Base-by-base conservation (phyloP, 257 asterid genomes). In the Knoxia roxburghii region DNA sequence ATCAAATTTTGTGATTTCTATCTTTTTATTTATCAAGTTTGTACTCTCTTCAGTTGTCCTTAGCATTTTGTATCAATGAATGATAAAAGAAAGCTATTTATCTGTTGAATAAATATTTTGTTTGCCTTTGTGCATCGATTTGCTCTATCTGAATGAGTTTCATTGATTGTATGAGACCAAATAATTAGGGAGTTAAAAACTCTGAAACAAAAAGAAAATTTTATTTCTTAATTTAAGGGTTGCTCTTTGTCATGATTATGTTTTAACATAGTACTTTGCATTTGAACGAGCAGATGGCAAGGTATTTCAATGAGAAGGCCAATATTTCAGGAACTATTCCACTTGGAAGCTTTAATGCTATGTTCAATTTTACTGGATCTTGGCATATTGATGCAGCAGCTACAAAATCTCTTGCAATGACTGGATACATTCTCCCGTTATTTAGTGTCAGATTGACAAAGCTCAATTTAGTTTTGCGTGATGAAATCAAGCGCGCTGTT, bases 291-390 rank as follows among this genome's bases (percentile, higher is more conserved):
- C 89, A 94, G 99, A 94, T 94, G 98, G 93, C 95, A 56, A 87
- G 78, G 64, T 82, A 80, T 83, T 90, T 85, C 86, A 94, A 94
- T 43, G 93, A 87, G 64, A 77, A 69, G 68, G 85, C 98, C n/a
- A 64, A 70, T 69, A 77, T 94, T 65, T 80, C 88, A 24, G 98
- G 93, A 53, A 76, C 75, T 66, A 76, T 86, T 62, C 99, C 99
- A 15, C 95, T 90, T 37, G 99, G 99, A 70, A 85, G 96, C 86
- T 90, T 90, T 71, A 94, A 94, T 67, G 94, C 99, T 20, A 94
- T 94, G 99, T 94, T 94, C 68, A 94, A 94, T 78, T 94, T 88
- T 85, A 88, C 98, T 70, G 99, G 99, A 64, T 87, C 89, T 72
- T 82, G 93, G 96, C 95, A 87, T 80, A 75, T 87, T 26, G 99